phyloP scores from a whole-genome alignment of 2,329 filamentous ascomycete genomes.

The Colletotrichum musicola region DNA sequence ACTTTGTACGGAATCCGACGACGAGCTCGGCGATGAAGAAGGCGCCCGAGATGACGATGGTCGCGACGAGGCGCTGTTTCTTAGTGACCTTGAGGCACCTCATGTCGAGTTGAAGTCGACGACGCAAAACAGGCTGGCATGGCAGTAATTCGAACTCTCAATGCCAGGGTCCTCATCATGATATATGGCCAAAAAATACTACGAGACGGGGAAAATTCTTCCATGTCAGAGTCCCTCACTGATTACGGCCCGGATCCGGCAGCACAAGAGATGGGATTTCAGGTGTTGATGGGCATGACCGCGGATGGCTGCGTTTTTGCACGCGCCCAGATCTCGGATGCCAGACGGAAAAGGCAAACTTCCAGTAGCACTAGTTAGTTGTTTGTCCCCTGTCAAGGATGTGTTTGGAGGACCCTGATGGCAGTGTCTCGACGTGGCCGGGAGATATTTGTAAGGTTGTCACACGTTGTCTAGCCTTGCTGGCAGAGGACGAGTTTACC shows the following conservation, averaged over 20 bases:
- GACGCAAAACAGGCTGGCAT: no score
- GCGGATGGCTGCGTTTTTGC: not conserved
- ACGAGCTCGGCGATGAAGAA: conserved; percentile 67
- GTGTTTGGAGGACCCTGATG: not conserved
- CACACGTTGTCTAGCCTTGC: not conserved
- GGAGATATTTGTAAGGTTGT: not conserved
- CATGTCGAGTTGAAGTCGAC: conserved; percentile 34
- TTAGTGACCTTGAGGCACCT: conserved; percentile 44
- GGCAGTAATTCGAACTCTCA: no score
- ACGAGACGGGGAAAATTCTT: not conserved
- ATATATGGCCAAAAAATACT: not conserved
- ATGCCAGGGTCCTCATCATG: no score
- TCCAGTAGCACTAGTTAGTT: not conserved
- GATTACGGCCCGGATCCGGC: no score
- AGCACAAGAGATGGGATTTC: no score
- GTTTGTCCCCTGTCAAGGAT: not conserved
- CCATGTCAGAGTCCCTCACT: no score
- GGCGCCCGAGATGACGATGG: conserved; percentile 61
- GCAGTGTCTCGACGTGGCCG: not conserved
- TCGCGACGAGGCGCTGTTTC: conserved; percentile 61
- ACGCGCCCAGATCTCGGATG: not conserved
- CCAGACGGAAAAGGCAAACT: not conserved
- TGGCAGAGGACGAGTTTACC: not conserved
- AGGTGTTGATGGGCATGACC: not conserved
- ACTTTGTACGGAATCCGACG: conserved; percentile 78